phyloP scores from a whole-genome alignment of 139 green algal genomes.

The Marvania coccoides region DNA sequence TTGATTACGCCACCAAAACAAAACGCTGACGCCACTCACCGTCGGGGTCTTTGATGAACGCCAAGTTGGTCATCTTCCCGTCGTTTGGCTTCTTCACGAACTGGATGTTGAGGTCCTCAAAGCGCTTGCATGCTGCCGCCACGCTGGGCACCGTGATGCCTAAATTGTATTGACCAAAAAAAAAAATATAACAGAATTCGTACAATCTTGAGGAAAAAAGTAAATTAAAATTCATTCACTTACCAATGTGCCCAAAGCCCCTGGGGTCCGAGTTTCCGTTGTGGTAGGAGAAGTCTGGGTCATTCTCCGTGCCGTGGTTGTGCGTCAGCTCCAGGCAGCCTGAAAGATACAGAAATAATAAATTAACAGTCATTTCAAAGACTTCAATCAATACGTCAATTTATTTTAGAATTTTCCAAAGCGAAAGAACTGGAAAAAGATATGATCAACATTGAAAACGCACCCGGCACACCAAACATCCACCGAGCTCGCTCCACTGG shows the following conservation, averaged over 20 bases:
- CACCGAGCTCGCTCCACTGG: constrained; percentile 16
- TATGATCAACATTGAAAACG: no score
- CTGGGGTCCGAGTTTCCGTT: constrained; percentile 77
- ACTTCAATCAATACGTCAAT: no score
- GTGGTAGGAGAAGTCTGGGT: constrained; percentile 70
- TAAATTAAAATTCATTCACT: not conserved
- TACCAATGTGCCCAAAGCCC: constrained; percentile 63
- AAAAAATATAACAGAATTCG: no score
- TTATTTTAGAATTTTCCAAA: no score
- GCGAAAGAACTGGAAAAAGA: no score
- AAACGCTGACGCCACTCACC: constrained; percentile 22
- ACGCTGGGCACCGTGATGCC: constrained; percentile 80
- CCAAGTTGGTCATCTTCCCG: constrained; percentile 73
- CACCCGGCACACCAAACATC: constrained; percentile 23
- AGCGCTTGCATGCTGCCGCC: constrained; percentile 69
- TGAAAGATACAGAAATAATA: not conserved
- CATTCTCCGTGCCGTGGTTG: constrained; percentile 82
- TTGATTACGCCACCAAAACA: no score
- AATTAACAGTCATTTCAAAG: constrained; percentile 3
- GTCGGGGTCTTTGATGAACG: constrained; percentile 75
- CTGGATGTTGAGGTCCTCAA: constrained; percentile 63
- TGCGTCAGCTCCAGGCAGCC: constrained; percentile 74
- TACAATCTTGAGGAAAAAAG: no score
- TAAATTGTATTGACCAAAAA: constrained; percentile 66
- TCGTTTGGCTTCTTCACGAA: constrained; percentile 89